Evolutionary conservation across 495 filamentous ascomycete species (phyloP).

Genomic region (Penicillium cinerascens): DNA sequence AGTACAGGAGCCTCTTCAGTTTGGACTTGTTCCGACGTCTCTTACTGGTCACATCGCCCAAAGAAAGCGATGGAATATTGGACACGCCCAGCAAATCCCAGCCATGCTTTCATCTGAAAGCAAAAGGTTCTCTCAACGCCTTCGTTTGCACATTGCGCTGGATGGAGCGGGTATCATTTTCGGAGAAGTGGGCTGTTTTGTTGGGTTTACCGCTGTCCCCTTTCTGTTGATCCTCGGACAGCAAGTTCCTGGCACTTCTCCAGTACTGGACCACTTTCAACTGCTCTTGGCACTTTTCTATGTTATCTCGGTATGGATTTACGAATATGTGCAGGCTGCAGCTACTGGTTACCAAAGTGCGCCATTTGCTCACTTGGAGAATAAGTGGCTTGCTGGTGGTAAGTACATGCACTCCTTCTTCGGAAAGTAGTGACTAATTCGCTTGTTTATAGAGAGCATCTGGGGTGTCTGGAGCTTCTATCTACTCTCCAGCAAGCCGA

Average conservation of each 20-base stretch:
- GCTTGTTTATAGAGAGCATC: constrained; percentile 21
- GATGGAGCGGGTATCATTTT: constrained; percentile 26
- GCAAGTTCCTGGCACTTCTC: constrained; percentile 13
- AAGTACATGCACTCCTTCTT: constrained; percentile 6
- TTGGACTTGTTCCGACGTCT: constrained; percentile 48
- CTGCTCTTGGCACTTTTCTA: constrained; percentile 13
- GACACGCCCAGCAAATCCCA: constrained; percentile 33
- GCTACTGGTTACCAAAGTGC: constrained; percentile 14
- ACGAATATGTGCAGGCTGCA: constrained; percentile 23
- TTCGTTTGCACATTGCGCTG: constrained; percentile 26
- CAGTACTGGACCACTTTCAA: constrained; percentile 12
- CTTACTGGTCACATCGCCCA: constrained; percentile 49
- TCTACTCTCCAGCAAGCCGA: constrained; percentile 28
- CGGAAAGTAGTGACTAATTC: background rate
- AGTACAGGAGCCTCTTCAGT: constrained; percentile 49
- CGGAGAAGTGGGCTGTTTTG: constrained; percentile 12
- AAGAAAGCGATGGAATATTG: constrained; percentile 44
- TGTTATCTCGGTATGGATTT: constrained; percentile 24
- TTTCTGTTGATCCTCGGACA: constrained; percentile 15
- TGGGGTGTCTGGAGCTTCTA: constrained; percentile 28
- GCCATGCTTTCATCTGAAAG: constrained; percentile 14
- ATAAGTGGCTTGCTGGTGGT: constrained; percentile 34
- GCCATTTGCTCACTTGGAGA: constrained; percentile 31
- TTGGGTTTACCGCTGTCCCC: constrained; percentile 24
- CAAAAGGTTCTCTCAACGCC: constrained; percentile 7